These are phyloP conservation scores for Boletus vinaceobasis DNA, from an alignment of 768 basidiomycete species.

Conservation along the genomic window DNA sequence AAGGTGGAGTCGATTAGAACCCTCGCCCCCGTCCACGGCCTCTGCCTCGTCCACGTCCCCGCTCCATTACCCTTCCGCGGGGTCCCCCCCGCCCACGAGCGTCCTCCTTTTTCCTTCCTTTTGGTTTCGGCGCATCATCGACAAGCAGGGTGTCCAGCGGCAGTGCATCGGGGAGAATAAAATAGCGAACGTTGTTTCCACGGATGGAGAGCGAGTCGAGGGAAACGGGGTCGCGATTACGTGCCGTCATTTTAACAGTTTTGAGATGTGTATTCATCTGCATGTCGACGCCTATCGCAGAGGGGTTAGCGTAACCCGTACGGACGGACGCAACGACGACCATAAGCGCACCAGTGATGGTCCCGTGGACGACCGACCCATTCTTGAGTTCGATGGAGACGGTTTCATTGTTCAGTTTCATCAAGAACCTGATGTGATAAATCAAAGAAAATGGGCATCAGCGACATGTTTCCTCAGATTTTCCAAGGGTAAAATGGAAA, in stretches of 20 bases:
- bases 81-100: slow-evolving; percentile 50
- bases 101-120: slow-evolving; percentile 87
- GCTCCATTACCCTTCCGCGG: slow-evolving; percentile 48
- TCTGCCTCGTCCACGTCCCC: slow-evolving; percentile 55
- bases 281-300: slow-evolving; percentile 84
- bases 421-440: slow-evolving; percentile 71
- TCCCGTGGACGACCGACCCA: slow-evolving; percentile 91
- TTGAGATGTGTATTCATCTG: slow-evolving; percentile 99
- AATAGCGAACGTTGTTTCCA: slow-evolving; percentile 96
- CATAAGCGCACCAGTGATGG: slow-evolving; percentile 78
- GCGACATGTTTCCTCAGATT: slow-evolving; percentile 4
- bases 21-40: slow-evolving; percentile 51
- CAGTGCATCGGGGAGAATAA: slow-evolving; percentile 94
- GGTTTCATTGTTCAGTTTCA: slow-evolving; percentile 99
- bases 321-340: not conserved
- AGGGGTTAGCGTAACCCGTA: not conserved
- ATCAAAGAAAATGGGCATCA: slow-evolving; percentile 22
- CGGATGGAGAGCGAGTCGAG: slow-evolving; percentile 92
- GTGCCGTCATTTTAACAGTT: slow-evolving; percentile 93
- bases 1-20: slow-evolving; percentile 17
- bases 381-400: slow-evolving; percentile 98
- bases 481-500: slow-evolving; percentile 4
- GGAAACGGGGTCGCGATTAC: slow-evolving; percentile 82
- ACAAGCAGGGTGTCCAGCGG: slow-evolving; percentile 96
- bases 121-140: slow-evolving; percentile 96